Percentiles rank a stretch among this genome's conserved stretches.
phyloP scores from a whole-genome alignment of 2,329 filamentous ascomycete genomes.

The Pyrenochaeta sp. region DNA sequence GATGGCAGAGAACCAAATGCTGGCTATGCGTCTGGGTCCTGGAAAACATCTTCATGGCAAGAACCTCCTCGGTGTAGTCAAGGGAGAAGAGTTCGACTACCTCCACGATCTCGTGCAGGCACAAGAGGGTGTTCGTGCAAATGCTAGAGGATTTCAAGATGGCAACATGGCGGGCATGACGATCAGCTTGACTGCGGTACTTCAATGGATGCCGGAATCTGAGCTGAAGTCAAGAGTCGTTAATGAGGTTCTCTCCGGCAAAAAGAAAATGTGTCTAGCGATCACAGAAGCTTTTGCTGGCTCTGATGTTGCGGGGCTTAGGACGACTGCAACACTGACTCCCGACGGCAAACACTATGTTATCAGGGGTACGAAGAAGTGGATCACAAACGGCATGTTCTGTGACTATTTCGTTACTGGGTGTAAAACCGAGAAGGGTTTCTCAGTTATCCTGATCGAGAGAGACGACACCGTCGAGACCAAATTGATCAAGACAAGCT shows the following conservation, averaged over 20 bases:
- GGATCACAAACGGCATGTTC: slow-evolving; percentile 85
- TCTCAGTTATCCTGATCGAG: slow-evolving; percentile 79
- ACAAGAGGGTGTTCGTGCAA: slow-evolving; percentile 76
- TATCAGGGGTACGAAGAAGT: slow-evolving; percentile 78
- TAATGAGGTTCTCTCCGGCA: slow-evolving; percentile 76
- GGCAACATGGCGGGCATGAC: slow-evolving; percentile 89
- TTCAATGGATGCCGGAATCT: slow-evolving; percentile 77
- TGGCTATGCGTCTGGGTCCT: slow-evolving; percentile 85
- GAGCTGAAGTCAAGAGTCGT: slow-evolving; percentile 72
- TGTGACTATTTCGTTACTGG: slow-evolving; percentile 85
- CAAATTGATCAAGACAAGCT: slow-evolving; percentile 80
- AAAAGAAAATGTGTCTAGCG: slow-evolving; percentile 88
- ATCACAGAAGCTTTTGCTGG: slow-evolving; percentile 91
- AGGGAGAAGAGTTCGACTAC: slow-evolving; percentile 85
- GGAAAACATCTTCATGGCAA: slow-evolving; percentile 82
- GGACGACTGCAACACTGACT: slow-evolving; percentile 70
- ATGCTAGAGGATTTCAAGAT: slow-evolving; percentile 83
- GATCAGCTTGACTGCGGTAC: slow-evolving; percentile 79
- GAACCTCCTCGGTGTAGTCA: slow-evolving; percentile 71
- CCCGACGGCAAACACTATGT: slow-evolving; percentile 62
- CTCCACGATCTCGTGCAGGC: slow-evolving; percentile 81
- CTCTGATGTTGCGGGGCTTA: slow-evolving; percentile 79
- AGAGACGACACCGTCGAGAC: slow-evolving; percentile 79
- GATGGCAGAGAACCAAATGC: slow-evolving; percentile 76
- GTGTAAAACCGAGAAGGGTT: slow-evolving; percentile 79